Percentiles rank a stretch among this genome's conserved stretches.
phyloP scores from a whole-genome alignment of 176 grass and related monocot species.

The Miscanthus lutarioriparius region DNA sequence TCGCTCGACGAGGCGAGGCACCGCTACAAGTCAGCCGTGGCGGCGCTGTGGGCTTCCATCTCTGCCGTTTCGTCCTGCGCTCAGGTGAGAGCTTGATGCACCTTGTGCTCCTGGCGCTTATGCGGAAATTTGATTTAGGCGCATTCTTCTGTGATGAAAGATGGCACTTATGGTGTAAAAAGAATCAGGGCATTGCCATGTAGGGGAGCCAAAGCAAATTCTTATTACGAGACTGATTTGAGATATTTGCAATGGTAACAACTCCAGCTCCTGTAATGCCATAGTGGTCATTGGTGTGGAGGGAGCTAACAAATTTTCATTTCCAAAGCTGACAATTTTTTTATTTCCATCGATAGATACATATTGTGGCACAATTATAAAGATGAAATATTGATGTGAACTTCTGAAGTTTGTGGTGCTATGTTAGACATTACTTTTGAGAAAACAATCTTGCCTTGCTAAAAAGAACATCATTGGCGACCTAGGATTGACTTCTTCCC shows the following conservation, averaged over 20 bases:
- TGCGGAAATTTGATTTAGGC: neutral
- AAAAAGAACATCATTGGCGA: neutral
- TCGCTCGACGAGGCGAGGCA: conserved; percentile 90
- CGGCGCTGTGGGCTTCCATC: conserved; percentile 63
- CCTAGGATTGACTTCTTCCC: neutral
- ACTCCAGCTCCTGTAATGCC: neutral
- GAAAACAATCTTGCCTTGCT: neutral
- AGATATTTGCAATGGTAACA: neutral
- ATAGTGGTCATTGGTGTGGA: no score
- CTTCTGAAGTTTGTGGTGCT: neutral
- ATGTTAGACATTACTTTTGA: neutral
- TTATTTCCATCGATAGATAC: neutral
- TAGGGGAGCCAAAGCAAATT: neutral
- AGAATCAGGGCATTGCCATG: neutral
- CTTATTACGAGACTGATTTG: neutral
- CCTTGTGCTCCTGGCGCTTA: neutral
- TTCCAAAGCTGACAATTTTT: neutral
- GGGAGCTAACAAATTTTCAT: neutral
- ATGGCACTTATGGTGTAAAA: neutral
- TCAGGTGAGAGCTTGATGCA: conserved; percentile 41
- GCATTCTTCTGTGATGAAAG: neutral
- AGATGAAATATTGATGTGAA: conserved; percentile 1
- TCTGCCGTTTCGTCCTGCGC: conserved; percentile 55
- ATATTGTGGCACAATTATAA: neutral
- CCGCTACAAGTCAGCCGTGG: conserved; percentile 79